These are phyloP conservation scores for Cicer arietinum DNA, from an alignment of 306 rosid species.

Conservation along the genomic window DNA sequence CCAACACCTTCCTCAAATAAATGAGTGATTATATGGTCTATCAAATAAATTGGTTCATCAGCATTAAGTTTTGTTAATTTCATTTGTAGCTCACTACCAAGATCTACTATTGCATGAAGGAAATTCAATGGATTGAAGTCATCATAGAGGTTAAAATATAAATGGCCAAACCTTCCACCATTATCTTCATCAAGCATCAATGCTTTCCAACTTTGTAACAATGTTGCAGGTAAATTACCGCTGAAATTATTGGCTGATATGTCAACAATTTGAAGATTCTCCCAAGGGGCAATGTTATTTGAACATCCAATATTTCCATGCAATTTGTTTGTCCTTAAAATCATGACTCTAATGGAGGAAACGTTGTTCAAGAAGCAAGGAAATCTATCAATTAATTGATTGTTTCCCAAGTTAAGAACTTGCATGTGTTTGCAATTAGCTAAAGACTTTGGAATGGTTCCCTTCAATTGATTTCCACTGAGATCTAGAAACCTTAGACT, in stretches of 20 bases:
- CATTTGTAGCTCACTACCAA: not conserved
- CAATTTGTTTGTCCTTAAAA: slow-evolving; percentile 17
- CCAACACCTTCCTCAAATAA: not conserved
- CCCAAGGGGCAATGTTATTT: slow-evolving; percentile 16
- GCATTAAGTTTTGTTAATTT: not conserved
- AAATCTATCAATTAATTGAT: slow-evolving; percentile 17
- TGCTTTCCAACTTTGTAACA: slow-evolving; percentile 35
- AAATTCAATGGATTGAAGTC: not conserved
- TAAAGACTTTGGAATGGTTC: slow-evolving; percentile 45
- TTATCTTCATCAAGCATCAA: slow-evolving; percentile 23
- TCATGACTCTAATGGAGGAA: not conserved
- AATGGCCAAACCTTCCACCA: not conserved
- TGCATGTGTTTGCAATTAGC: not conserved
- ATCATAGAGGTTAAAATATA: slow-evolving; percentile 22
- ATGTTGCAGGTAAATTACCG: slow-evolving; percentile 23
- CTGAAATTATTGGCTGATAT: slow-evolving; percentile 46
- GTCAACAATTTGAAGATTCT: slow-evolving; percentile 42
- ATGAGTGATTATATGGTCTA: not conserved
- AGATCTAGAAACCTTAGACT: slow-evolving; percentile 31
- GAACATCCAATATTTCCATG: slow-evolving; percentile 15
- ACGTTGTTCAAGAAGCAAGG: slow-evolving; percentile 38
- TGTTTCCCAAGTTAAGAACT: slow-evolving; percentile 30
- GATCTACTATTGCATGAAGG: not conserved
- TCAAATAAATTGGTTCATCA: not conserved
- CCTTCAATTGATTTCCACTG: slow-evolving; percentile 40